A percentile compares a stretch with the other conserved stretches of the same genome.
phyloP scores from a whole-genome alignment of 2,329 filamentous ascomycete species.

The Hymenoscyphus scutula region DNA sequence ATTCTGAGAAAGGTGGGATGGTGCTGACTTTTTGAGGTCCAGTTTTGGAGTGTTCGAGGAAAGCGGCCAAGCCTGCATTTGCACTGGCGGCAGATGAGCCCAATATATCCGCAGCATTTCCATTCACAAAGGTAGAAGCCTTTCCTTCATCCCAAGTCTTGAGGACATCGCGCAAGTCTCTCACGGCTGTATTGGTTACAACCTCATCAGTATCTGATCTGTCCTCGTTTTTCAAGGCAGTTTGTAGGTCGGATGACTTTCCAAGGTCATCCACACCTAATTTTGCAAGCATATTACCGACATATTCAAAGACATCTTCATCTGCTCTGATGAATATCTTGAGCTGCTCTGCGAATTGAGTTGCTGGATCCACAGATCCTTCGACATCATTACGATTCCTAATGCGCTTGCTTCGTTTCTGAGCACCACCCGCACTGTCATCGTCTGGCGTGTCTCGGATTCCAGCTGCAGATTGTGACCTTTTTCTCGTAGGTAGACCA shows the following conservation, averaged over 20 bases:
- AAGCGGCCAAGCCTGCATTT: conserved; percentile 54
- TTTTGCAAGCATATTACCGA: conserved; percentile 29
- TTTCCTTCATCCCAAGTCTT: conserved; percentile 41
- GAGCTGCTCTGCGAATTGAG: conserved; percentile 52
- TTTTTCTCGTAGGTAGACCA: conserved; percentile 48
- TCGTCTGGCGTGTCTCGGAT: conserved; percentile 56
- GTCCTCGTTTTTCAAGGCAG: conserved; percentile 24
- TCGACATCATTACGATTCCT: conserved; percentile 56
- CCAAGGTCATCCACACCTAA: conserved; percentile 35
- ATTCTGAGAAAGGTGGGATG: conserved; percentile 51
- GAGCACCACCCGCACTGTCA: conserved; percentile 47
- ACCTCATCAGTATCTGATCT: conserved; percentile 22
- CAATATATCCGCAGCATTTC: conserved; percentile 35
- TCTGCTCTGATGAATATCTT: conserved; percentile 38
- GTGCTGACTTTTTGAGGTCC: conserved; percentile 49
- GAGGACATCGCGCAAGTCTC: conserved; percentile 40
- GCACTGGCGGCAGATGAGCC: conserved; percentile 32
- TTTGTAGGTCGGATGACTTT: conserved; percentile 30
- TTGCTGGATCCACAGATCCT: conserved; percentile 51
- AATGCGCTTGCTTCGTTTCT: conserved; percentile 65
- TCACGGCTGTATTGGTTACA: conserved; percentile 31
- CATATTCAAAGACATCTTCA: conserved; percentile 33
- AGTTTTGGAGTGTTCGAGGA: conserved; percentile 61
- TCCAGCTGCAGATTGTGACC: conserved; percentile 61
- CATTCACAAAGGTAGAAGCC: conserved; percentile 34